Evolutionary conservation across 2,329 filamentous ascomycete species (phyloP), one percentile per base, ranked within the genome.

Genomic region (Akanthomyces lecanii): DNA sequence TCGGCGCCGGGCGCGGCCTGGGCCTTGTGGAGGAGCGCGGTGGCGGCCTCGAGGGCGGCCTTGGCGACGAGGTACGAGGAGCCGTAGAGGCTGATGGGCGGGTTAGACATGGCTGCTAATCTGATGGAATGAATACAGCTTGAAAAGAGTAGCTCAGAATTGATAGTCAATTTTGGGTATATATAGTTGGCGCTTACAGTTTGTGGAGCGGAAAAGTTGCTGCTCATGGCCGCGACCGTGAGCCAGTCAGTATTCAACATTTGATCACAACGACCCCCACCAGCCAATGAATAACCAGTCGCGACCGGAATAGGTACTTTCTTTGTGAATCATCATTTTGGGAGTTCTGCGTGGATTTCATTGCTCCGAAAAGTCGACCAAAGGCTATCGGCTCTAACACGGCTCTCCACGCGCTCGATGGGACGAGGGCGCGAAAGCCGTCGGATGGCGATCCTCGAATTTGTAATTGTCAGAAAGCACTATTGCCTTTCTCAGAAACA

Each of bases 61-160:
- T 54, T 47, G 25, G 45, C 56, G 21, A 59, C 56, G 10, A 45
- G 56, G 45, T 59, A 59, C 28, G 50, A 51, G 5, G 59, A 53
- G 50, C 50, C 51, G n/a, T 54, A 62, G 28, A 55, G 42, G 14
- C 25, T 54, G 40, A 47, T 55, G 56, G 56, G 59, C 4, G 51
- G 38, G n/a, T 45, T 61, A 1, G 50, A 45, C 47, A 61, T 61
- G 47, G 18, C 21, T 47, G 14, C 4, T 14, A 8, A 23, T 18
- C 1, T 36, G 30, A 36, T 18, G 14, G 28, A 5, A 16, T 21
- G 25, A n/a, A n/a, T 50, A 4, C 1, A 23, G 8, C 4, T 23
- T 47, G 10, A 47, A 47, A 6, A n/a, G 11, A 47, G 3, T 21
- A 28, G 25, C 4, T 11, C 5, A 18, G 21, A 36, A 28, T 28